Conservation (phyloP, 495 filamentous ascomycete species). For the Annulohypoxylon bovei region DNA sequence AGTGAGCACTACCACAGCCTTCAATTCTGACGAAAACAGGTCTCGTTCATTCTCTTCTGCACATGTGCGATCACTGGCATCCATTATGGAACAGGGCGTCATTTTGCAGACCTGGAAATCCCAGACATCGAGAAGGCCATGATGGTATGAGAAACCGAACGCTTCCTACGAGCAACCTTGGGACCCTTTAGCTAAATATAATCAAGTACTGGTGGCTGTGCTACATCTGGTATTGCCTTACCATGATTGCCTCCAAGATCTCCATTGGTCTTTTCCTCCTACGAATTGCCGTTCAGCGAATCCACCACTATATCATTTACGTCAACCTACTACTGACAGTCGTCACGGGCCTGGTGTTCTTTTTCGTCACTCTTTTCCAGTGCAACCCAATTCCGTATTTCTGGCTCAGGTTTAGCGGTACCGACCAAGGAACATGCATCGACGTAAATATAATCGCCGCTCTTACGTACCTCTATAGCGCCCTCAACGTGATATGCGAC, state of each 20-base stretch:
- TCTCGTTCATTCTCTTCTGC: slow-evolving; percentile 2
- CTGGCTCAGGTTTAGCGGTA: not conserved
- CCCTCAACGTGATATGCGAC: slow-evolving; percentile 3
- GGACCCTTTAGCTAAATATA: not conserved
- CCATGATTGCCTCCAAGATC: not conserved
- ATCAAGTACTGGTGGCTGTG: slow-evolving; percentile 1
- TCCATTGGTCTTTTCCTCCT: slow-evolving; percentile 2
- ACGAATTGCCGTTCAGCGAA: not conserved
- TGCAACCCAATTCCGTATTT: not conserved
- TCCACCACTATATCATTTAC: slow-evolving; percentile 6
- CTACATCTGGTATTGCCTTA: not conserved
- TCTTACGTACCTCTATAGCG: slow-evolving; percentile 5
- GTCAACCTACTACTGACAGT: not conserved
- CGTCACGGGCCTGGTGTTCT: not conserved
- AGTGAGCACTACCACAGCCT: not conserved
- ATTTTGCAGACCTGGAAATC: not conserved
- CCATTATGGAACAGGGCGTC: slow-evolving; percentile 2
- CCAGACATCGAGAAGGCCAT: not conserved
- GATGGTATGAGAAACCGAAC: not conserved
- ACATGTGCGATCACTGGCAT: not conserved
- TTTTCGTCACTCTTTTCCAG: not conserved
- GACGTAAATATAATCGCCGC: not conserved
- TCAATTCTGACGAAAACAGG: not conserved
- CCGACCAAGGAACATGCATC: not conserved
- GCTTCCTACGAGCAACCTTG: not conserved